Evolutionary conservation across 192 early-diverging fungal genomes (phyloP), one percentile per base, ranked within the genome.

Genomic region (Dissophora ornata): DNA sequence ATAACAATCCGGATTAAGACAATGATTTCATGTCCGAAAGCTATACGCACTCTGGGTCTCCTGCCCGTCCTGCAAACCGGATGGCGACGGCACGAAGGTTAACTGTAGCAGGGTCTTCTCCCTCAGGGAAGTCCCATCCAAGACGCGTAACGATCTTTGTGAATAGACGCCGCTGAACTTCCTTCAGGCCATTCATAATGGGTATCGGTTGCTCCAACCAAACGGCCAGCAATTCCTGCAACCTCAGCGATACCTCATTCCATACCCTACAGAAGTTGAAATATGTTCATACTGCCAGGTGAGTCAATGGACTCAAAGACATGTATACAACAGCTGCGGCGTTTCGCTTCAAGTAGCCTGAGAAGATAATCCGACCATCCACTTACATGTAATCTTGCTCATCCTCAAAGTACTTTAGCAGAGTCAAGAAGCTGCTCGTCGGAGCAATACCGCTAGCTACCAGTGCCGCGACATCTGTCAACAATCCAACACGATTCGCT

Each of bases 401-500:
- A 54, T 86, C 84, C 38, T 85, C 83, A 74, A 93, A 93, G 22
- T 88, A 85, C 19, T 86, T 84, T 21, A 95, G 79, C 24, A 98
- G 71, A 16, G 88, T 88, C 75, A 98, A 83, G 30, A 92, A 88
- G 10, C 82, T 86, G 45, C 85, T 83, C 13, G 96, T 96, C 24
- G 83, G 85, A 16, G 83, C 87, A 44, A 92, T 84, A 6, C 97
- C 97, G 71, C 94, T 91, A 18, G 81, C 70, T 12, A 89, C 88
- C 36, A 97, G 75, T 15, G 92, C 87, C 33, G 90, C 92, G 7
- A 90, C 88, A 83, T 99, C 97, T 36, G 88, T 84, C 49, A 99
- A 53, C 9, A 98, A 74, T 46, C 93, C 94, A 33, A 95, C 83
- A 30, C 91, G 88, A 80, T 96, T 89, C 16, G 64, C 65, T 12